phyloP scores from a whole-genome alignment of 108 stramenopile genomes.

The Nitzschia sp. region DNA sequence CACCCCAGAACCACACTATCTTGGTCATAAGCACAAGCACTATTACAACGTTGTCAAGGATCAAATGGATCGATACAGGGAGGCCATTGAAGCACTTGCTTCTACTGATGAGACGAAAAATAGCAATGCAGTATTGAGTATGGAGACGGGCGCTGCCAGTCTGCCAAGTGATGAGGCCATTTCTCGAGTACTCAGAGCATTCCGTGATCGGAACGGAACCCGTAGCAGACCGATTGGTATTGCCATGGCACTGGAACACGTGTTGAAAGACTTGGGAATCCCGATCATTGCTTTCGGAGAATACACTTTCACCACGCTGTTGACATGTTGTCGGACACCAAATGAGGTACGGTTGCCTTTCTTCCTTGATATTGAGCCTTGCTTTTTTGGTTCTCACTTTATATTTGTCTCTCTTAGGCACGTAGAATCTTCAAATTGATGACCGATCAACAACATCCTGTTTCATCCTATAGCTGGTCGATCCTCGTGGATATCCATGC shows the following conservation, averaged over 20 bases:
- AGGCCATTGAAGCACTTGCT: slow-evolving; percentile 20
- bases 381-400: no score
- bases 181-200: slow-evolving; percentile 63
- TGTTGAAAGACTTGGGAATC: slow-evolving; percentile 64
- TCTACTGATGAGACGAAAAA: neutral
- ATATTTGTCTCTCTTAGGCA: slow-evolving; percentile 20
- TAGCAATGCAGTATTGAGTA: slow-evolving; percentile 5
- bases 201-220: slow-evolving; percentile 76
- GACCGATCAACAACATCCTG: slow-evolving; percentile 50
- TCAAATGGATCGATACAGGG: slow-evolving; percentile 43
- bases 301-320: slow-evolving; percentile 56
- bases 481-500: slow-evolving; percentile 84
- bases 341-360: slow-evolving; percentile 55
- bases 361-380: slow-evolving; percentile 3
- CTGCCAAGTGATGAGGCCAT: slow-evolving; percentile 66
- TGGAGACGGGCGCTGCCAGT: neutral
- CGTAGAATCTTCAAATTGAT: slow-evolving; percentile 73
- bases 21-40: slow-evolving; percentile 55
- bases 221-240: slow-evolving; percentile 68
- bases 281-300: slow-evolving; percentile 66
- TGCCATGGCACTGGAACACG: slow-evolving; percentile 50
- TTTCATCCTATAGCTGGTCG: slow-evolving; percentile 71
- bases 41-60: slow-evolving; percentile 51
- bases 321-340: slow-evolving; percentile 71
- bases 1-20: slow-evolving; percentile 66